Evolutionary conservation across 345 rosid species (phyloP), one percentile per base, ranked within the genome.

Genomic region (Pistacia vera): DNA sequence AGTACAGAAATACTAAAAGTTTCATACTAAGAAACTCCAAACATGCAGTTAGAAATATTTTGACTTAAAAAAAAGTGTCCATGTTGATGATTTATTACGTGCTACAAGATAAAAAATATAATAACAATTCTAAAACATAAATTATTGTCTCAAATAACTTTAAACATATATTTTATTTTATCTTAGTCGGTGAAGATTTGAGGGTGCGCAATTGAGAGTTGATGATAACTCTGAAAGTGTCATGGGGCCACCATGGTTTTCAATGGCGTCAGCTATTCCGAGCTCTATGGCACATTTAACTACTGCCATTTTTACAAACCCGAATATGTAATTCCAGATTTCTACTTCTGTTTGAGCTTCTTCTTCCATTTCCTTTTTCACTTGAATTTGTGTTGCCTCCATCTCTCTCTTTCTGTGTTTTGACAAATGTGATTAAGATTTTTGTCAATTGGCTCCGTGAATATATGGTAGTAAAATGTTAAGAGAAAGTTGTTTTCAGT

Each of bases 251-350:
- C 79, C 78, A 22, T 83, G 86, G 80, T 83, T 79, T 70, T 86
- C 69, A 18, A 65, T 44, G 56, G 85, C 90, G 11, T 92, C 96
- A 4, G 95, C 85, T 64, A 92, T 85, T 51, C 89, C 90, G 5
- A 92, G 92, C 70, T 94, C 93, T 38, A 91, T 85, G 70, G 93
- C 97, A 76, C 98, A 92, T 77, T 89, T 94, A 25, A 88, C 89
- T 16, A 78, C 93, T 46, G 93, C 95, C 57, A 82, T 79, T 8
- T 88, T 86, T 4, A 80, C 67, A 73, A 83, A 86, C 4, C 96
- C 96, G 4, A 91, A 81, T 20, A 73, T 68, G 77, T 85, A 88
- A 13, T 68, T 88, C 94, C 92, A 91, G 18, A 87, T 78, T 38
- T 91, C 90, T 30, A 85, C 69, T 65, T 79, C 81, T 38, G 90